These are phyloP conservation scores for Hibiscus syriacus DNA, from an alignment of 345 rosid species.

Conservation along the genomic window DNA sequence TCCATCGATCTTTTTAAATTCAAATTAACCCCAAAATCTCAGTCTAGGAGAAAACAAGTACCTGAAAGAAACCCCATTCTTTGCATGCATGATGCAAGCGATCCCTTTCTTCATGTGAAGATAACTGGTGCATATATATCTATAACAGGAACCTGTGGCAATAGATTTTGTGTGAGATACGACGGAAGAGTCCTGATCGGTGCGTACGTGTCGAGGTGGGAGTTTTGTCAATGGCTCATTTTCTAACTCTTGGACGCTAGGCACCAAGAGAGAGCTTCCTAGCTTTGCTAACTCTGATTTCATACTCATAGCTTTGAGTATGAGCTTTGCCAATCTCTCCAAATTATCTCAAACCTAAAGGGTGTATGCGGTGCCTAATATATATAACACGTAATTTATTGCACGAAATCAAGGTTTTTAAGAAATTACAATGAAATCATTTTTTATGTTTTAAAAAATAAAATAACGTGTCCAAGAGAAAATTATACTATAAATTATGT, in stretches of 20 bases:
- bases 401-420: too few species aligned
- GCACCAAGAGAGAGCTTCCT: background rate
- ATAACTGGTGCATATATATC: conserved; percentile 12
- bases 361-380: too few species aligned
- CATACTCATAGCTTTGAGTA: background rate
- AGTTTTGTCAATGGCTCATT: conserved; percentile 1
- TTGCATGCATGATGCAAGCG: conserved; percentile 15
- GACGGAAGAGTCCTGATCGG: background rate
- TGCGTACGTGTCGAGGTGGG: conserved; percentile 15
- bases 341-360: too few species aligned
- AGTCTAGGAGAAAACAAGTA: background rate
- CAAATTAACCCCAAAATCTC: background rate
- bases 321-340: too few species aligned
- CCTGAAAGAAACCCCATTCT: conserved; percentile 19
- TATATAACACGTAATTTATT: too few species aligned
- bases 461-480: too few species aligned
- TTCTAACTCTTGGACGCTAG: conserved; percentile 21
- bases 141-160: conserved; percentile 8
- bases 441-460: too few species aligned
- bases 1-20: background rate
- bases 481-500: too few species aligned
- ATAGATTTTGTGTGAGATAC: background rate
- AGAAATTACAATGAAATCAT: too few species aligned
- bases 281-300: background rate
- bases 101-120: conserved; percentile 5